Base-by-base conservation (phyloP, 805 yeast species). In the Zygotorulaspora danielsina region DNA sequence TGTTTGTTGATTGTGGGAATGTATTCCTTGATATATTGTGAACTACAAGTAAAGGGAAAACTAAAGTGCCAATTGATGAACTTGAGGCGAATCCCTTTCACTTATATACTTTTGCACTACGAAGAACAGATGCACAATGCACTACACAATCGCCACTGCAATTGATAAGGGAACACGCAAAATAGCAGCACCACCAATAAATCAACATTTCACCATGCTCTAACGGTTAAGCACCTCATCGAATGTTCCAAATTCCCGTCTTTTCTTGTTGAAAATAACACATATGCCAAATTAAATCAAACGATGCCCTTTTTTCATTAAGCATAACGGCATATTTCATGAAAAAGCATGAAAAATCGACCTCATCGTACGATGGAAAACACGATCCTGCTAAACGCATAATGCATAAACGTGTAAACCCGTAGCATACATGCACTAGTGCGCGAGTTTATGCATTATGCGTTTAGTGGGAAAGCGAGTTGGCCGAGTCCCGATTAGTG, bases 341-440 rank as follows among this genome's bases (percentile, higher is more conserved):
- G 18, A 27, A 27, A 27, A 27, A n/a, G 12, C 31, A 27, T 27
- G 10, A 27, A 27, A 4, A 12, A 5, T n/a, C 15, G 18, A 12
- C 18, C 31, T 27, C 8, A 27, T 27, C 18, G 31, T 27, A 15
- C 15, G 19, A 13, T 15, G 16, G 28, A 20, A 6, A 6, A 18
- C 25, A 12, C 18, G 15, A 17, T 19, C 29, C 42, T 34, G 15
- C 34, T 45, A 45, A 45, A 21, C 32, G 48, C 45, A 45, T 45
- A 45, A 15, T 28, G 27, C 31, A 19, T 32, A 24, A 28, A 15
- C 31, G 18, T 10, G 11, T n/a, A 4, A 15, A n/a, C 27, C 11
- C 13, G 5, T 24, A 7, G 27, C 27, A 13, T 24, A 7, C 27
- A 13, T 7, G 8, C 12, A 24, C 15, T 15, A 8, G 31, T 27